A percentile compares a stretch with the other conserved stretches of the same genome.
phyloP scores from a whole-genome alignment of 371 early-diverging fungal species.

The Circinella minor region DNA sequence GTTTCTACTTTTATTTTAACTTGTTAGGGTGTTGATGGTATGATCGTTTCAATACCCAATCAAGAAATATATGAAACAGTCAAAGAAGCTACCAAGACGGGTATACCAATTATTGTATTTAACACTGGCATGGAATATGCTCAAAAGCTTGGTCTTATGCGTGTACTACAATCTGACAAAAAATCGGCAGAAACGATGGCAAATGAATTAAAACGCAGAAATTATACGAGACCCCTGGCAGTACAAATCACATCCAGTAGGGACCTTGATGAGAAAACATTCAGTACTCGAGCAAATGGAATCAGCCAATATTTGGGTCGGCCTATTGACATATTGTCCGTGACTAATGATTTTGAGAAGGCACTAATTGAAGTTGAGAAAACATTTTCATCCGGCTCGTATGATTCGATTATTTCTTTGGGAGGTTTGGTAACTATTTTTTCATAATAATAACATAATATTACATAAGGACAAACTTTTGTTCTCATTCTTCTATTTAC shows the following conservation, averaged over 20 bases:
- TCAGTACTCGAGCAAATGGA: slow-evolving; percentile 1
- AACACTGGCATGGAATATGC: slow-evolving; percentile 51
- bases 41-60: slow-evolving; percentile 49
- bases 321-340: neutral
- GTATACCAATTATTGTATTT: slow-evolving; percentile 51
- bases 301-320: neutral
- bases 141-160: slow-evolving; percentile 31
- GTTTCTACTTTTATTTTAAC: too few relatives aligned
- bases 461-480: slow-evolving; percentile 2
- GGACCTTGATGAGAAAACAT: slow-evolving; percentile 2
- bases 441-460: neutral
- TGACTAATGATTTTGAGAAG: neutral
- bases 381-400: neutral
- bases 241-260: slow-evolving; percentile 15
- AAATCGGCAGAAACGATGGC: slow-evolving; percentile 43
- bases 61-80: slow-evolving; percentile 38
- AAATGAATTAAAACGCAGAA: slow-evolving; percentile 32
- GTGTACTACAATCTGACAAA: slow-evolving; percentile 52
- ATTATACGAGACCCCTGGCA: slow-evolving; percentile 16
- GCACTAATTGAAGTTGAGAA: neutral
- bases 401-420: slow-evolving; percentile 35
- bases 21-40: slow-evolving; percentile 35
- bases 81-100: slow-evolving; percentile 29
- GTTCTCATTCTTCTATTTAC: neutral
- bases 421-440: slow-evolving; percentile 26